Conservation (phyloP, 139 green algal species). For the Chlamydomonas sphaeroides region DNA sequence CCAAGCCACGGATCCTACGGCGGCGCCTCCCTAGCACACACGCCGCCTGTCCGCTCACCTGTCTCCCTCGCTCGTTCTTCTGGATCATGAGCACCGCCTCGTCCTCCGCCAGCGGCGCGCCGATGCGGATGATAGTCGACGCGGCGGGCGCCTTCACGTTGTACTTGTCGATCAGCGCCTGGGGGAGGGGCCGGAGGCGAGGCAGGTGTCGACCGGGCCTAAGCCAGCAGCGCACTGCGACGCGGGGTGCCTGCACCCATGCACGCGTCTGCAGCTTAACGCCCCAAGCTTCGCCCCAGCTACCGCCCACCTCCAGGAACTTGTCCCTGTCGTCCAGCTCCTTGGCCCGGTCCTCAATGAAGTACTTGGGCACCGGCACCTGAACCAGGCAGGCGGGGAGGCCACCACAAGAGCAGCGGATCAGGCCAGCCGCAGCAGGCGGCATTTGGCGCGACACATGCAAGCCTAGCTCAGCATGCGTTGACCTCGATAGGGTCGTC, state of each 20-base stretch:
- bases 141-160: constrained; percentile 50
- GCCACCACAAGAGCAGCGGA: not conserved
- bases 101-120: constrained; percentile 63
- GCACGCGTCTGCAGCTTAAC: no score
- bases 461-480: no score
- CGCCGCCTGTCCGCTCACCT: constrained; percentile 5
- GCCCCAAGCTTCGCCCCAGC: no score
- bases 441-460: no score
- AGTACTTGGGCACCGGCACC: constrained; percentile 85
- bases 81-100: constrained; percentile 79
- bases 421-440: no score
- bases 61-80: constrained; percentile 74
- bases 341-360: constrained; percentile 74
- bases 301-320: constrained; percentile 66
- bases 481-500: no score
- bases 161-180: constrained; percentile 85
- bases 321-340: constrained; percentile 82
- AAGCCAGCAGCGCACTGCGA: no score
- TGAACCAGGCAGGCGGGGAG: constrained; percentile 59
- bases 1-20: no score
- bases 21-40: no score
- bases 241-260: no score
- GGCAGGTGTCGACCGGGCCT: no score
- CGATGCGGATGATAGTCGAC: constrained; percentile 49
- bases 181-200: not conserved